Conservation (phyloP, 352 stramenopile genomes). For the Thalassiosira oceanica region DNA sequence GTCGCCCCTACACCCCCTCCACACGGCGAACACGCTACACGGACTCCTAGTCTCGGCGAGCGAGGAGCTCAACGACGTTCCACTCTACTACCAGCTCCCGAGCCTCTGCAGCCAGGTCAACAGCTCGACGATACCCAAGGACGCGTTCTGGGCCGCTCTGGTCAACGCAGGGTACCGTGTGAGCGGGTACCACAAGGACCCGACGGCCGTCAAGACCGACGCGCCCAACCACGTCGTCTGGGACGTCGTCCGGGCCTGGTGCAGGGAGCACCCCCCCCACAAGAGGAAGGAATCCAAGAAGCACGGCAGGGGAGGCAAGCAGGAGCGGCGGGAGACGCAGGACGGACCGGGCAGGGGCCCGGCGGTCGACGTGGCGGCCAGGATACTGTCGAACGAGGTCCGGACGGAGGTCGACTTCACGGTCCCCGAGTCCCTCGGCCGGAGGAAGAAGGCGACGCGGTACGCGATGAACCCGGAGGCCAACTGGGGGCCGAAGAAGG, state of each 20-base stretch:
- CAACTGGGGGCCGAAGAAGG: conserved; percentile 94
- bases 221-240: conserved; percentile 96
- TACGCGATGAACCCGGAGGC: conserved; percentile 94
- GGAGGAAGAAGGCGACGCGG: conserved; percentile 84
- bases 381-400: conserved; percentile 78
- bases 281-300: conserved; percentile 54
- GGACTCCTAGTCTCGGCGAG: conserved; percentile 93
- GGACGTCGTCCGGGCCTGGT: conserved; percentile 96
- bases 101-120: conserved; percentile 90
- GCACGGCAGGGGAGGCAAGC: conserved; percentile 12
- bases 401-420: conserved; percentile 38
- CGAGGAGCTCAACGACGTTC: conserved; percentile 93
- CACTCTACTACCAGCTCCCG: conserved; percentile 95
- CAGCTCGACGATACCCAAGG: conserved; percentile 90
- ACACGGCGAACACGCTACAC: conserved; percentile 77
- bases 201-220: conserved; percentile 97
- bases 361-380: conserved; percentile 49
- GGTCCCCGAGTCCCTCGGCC: conserved; percentile 71
- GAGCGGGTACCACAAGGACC: conserved; percentile 98
- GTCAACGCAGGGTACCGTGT: conserved; percentile 94
- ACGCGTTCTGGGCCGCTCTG: conserved; percentile 90
- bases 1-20: conserved; percentile 54
- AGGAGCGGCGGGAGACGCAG: no score
- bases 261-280: conserved; percentile 91
- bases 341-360: conserved; percentile 23